Evolutionary conservation across 371 early-diverging fungal species (phyloP).

Genomic region (Mucor mucedo): DNA sequence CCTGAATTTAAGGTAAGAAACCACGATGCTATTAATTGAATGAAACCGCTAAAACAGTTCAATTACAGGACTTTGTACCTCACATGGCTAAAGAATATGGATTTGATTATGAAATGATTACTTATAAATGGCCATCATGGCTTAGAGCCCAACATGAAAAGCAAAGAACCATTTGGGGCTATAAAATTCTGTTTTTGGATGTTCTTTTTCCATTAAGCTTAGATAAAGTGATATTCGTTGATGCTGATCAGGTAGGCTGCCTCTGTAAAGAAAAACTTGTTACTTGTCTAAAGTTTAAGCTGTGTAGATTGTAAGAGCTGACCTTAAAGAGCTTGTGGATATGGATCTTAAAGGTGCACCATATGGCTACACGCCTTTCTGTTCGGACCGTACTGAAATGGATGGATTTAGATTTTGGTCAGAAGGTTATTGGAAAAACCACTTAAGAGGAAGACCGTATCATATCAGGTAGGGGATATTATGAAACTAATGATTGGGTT

Average conservation of each 20-base stretch:
- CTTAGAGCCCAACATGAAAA: conserved; percentile 89
- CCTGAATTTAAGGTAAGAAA: conserved; percentile 83
- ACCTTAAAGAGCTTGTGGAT: conserved; percentile 88
- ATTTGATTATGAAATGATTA: conserved; percentile 92
- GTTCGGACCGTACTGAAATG: conserved; percentile 90
- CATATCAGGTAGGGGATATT: conserved; percentile 66
- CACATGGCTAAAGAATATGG: conserved; percentile 79
- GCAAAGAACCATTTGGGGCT: conserved; percentile 97
- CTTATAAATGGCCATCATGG: conserved; percentile 98
- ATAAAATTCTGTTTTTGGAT: conserved; percentile 97
- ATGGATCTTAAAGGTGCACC: conserved; percentile 92
- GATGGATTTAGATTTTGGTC: conserved; percentile 98
- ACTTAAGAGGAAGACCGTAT: conserved; percentile 89
- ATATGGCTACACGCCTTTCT: conserved; percentile 97
- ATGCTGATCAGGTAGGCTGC: conserved; percentile 86
- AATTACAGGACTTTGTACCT: conserved; percentile 81
- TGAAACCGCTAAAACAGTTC: background rate
- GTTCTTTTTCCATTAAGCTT: conserved; percentile 92
- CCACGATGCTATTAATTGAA: background rate
- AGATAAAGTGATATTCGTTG: conserved; percentile 97
- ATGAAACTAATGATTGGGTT: background rate
- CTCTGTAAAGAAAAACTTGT: background rate
- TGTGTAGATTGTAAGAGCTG: conserved; percentile 84
- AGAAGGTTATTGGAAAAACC: conserved; percentile 92
- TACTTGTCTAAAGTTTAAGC: background rate